Evolutionary conservation across 208 protist species (phyloP).

Genomic region (Acanthamoeba triangularis): DNA sequence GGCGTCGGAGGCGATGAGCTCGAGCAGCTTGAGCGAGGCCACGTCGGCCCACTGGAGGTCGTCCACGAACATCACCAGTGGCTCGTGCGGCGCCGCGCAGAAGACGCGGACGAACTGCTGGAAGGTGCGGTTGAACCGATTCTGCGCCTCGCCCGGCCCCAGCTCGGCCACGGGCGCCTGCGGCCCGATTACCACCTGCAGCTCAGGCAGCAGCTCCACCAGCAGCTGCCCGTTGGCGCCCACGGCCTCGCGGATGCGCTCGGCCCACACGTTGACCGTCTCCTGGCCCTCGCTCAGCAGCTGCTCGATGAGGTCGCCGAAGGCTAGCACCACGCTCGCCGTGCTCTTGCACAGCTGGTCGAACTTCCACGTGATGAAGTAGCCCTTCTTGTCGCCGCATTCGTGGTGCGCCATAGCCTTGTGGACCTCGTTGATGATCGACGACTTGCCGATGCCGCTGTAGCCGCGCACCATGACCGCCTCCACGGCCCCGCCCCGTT

Average conservation of each 20-base stretch:
- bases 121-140: constrained; percentile 74
- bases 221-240: constrained; percentile 61
- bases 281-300: constrained; percentile 55
- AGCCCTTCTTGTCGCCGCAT: background rate
- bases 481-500: constrained; percentile 15
- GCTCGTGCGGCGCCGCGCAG: background rate
- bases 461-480: constrained; percentile 54
- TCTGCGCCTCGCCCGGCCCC: constrained; percentile 45
- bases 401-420: constrained; percentile 21
- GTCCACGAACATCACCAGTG: constrained; percentile 75
- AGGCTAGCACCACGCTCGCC: constrained; percentile 28
- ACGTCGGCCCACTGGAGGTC: constrained; percentile 75
- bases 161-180: constrained; percentile 60
- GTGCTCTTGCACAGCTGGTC: constrained; percentile 73
- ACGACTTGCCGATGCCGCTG: constrained; percentile 67
- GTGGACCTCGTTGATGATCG: constrained; percentile 38
- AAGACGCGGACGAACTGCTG: constrained; percentile 71
- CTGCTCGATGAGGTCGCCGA: constrained; percentile 61
- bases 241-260: constrained; percentile 17
- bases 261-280: background rate
- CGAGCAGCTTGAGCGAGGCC: constrained; percentile 64
- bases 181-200: constrained; percentile 60
- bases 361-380: constrained; percentile 77
- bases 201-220: constrained; percentile 70
- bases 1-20: constrained; percentile 44